Percentiles rank a stretch among this genome's conserved stretches.
Evolutionary conservation across 2,329 filamentous ascomycete genomes (phyloP).

Genomic region (Epichloe bromicola): DNA sequence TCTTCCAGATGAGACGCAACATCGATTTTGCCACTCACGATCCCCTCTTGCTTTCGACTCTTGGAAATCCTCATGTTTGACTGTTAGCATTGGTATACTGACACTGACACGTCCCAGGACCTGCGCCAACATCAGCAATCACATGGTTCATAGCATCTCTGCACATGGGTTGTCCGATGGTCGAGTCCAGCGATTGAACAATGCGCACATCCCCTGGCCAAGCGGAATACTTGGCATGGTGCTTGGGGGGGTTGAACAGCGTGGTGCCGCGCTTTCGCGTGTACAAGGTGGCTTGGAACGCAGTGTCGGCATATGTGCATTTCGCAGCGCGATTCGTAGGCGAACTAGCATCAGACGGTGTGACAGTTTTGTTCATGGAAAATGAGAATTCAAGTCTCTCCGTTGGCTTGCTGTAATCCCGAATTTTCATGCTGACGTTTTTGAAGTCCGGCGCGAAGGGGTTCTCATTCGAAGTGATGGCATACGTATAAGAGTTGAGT

Average conservation of each 20-base stretch:
- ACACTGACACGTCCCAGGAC: slow-evolving; percentile 24
- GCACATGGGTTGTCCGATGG: slow-evolving; percentile 38
- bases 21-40: too few relatives aligned
- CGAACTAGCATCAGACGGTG: slow-evolving; percentile 31
- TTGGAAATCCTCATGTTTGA: not conserved
- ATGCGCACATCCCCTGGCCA: slow-evolving; percentile 50
- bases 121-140: slow-evolving; percentile 25
- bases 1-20: too few relatives aligned
- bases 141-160: slow-evolving; percentile 23
- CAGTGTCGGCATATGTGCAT: slow-evolving; percentile 46
- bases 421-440: slow-evolving; percentile 34
- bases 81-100: slow-evolving; percentile 20
- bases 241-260: slow-evolving; percentile 8
- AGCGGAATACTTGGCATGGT: slow-evolving; percentile 9
- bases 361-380: slow-evolving; percentile 36
- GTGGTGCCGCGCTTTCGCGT: slow-evolving; percentile 27
- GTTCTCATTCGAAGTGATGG: slow-evolving; percentile 40
- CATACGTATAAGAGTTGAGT: slow-evolving; percentile 27
- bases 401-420: slow-evolving; percentile 31
- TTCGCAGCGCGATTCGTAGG: slow-evolving; percentile 30
- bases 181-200: slow-evolving; percentile 31
- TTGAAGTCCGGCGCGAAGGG: slow-evolving; percentile 43
- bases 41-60: not conserved
- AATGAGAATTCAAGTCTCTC: slow-evolving; percentile 49
- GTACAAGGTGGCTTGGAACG: slow-evolving; percentile 45